Percentiles rank a stretch among this genome's conserved stretches.
These are phyloP conservation scores for Blastocystis sp. DNA, from an alignment of 352 stramenopile genomes.

Conservation along the genomic window DNA sequence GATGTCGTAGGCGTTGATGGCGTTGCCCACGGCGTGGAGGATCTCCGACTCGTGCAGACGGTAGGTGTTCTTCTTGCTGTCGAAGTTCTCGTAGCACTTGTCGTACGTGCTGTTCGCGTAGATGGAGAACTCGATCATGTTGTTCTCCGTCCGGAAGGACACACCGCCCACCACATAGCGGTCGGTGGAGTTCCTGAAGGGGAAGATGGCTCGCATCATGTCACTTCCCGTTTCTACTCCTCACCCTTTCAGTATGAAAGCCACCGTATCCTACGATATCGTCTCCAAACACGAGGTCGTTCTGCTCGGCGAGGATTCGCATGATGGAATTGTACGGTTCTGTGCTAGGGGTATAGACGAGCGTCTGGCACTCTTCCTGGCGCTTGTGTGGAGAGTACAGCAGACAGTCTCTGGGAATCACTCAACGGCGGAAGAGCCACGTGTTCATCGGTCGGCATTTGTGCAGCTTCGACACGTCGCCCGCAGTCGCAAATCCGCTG, in stretches of 20 bases:
- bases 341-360: conserved; percentile 5
- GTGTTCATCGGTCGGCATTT: not conserved
- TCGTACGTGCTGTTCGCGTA: conserved; percentile 5
- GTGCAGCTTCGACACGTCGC: not conserved
- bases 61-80: not conserved
- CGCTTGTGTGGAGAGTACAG: not conserved
- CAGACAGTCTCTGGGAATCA: not conserved
- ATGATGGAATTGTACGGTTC: not conserved
- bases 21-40: not conserved
- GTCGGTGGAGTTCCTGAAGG: not conserved
- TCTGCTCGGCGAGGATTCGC: not conserved
- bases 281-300: not conserved
- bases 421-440: not conserved
- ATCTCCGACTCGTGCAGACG: not conserved
- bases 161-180: not conserved
- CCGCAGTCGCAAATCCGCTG: not conserved
- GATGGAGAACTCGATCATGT: not conserved
- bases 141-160: not conserved
- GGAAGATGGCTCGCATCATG: not conserved
- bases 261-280: conserved; percentile 30
- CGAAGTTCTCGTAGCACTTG: not conserved
- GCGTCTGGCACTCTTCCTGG: conserved; percentile 13
- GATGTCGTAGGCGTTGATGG: not conserved
- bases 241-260: not conserved
- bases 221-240: not conserved